Evolutionary conservation across 257 asterid species (phyloP).

Genomic region (Fraxinus americana): DNA sequence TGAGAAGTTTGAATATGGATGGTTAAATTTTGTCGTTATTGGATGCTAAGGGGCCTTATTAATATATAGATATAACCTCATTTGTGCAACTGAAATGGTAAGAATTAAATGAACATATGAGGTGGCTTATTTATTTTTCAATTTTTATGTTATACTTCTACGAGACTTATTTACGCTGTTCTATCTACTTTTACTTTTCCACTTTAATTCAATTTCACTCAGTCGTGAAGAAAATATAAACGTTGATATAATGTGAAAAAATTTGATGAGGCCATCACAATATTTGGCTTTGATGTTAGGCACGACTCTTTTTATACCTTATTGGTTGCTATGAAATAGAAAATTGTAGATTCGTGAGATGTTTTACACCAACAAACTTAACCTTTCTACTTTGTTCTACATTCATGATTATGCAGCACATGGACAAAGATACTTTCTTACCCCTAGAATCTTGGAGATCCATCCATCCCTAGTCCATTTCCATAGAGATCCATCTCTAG

Average conservation of each 20-base stretch:
- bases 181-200: too few relatives aligned
- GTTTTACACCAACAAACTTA: not conserved
- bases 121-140: not conserved
- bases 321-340: not conserved
- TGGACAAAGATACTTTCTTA: not conserved
- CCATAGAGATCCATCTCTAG: not conserved
- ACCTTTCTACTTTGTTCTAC: not conserved
- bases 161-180: too few relatives aligned
- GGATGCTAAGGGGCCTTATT: not conserved
- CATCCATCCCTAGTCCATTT: too few relatives aligned
- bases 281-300: not conserved
- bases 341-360: not conserved
- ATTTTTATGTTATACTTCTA: too few relatives aligned
- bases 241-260: too few relatives aligned
- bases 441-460: not conserved
- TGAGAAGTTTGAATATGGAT: slow-evolving; percentile 11
- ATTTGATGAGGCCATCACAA: not conserved
- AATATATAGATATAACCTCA: not conserved
- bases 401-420: not conserved
- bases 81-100: not conserved
- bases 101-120: not conserved
- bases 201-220: too few relatives aligned
- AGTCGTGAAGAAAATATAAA: too few relatives aligned
- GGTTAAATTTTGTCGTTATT: slow-evolving; percentile 8
- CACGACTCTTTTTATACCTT: not conserved